Evolutionary conservation across 78 protist genomes (phyloP).

Genomic region (Bodo saltans): DNA sequence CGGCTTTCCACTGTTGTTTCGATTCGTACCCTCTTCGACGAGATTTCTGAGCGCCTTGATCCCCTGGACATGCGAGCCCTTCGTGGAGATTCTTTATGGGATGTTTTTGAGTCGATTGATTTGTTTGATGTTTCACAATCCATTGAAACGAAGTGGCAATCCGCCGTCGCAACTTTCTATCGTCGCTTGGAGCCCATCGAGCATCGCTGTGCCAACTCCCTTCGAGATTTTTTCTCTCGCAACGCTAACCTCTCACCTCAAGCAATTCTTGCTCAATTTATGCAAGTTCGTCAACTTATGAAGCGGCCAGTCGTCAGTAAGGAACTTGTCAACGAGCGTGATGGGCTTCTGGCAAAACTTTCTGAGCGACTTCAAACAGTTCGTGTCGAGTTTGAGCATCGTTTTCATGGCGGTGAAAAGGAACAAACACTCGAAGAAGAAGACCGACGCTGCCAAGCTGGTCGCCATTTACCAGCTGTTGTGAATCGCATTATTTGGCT

Average conservation of each 20-base stretch:
- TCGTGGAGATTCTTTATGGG: not conserved
- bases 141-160: slow-evolving; percentile 13
- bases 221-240: not conserved
- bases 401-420: not conserved
- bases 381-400: slow-evolving; percentile 12
- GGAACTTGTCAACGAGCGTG: slow-evolving; percentile 40
- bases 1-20: not conserved
- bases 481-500: slow-evolving; percentile 25
- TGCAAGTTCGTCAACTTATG: slow-evolving; percentile 25
- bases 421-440: not conserved
- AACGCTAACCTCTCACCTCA: not conserved
- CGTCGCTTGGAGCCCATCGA: slow-evolving; percentile 30
- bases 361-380: not conserved
- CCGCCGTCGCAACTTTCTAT: slow-evolving; percentile 17
- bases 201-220: not conserved
- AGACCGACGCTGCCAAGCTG: not conserved
- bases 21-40: not conserved
- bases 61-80: slow-evolving; percentile 6
- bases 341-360: slow-evolving; percentile 28
- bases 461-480: slow-evolving; percentile 23
- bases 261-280: slow-evolving; percentile 24
- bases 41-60: not conserved
- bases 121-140: not conserved
- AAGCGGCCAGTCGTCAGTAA: slow-evolving; percentile 15
- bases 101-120: not conserved